Evolutionary conservation across 73 alveolate species (phyloP).

Genomic region (Urostyla sp.): DNA sequence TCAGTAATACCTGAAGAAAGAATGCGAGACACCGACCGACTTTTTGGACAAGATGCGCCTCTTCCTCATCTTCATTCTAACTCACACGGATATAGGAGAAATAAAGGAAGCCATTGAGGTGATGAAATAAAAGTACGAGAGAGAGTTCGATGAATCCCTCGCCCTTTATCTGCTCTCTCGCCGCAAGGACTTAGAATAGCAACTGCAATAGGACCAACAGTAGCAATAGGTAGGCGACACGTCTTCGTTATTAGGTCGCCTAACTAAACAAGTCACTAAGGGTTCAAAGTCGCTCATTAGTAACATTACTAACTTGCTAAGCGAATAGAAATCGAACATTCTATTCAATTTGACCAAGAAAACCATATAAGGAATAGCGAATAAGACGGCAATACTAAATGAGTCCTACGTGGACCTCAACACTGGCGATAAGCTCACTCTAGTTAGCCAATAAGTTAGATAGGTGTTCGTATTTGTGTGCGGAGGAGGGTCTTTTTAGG

Average conservation of each 20-base stretch:
- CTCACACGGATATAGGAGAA: conserved; percentile 21
- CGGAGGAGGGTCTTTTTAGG: conserved; percentile 69
- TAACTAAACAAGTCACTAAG: conserved; percentile 41
- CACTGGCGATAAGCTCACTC: conserved; percentile 7
- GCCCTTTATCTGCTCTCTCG: too few species aligned
- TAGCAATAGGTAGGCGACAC: too few species aligned
- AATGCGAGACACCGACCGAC: conserved; percentile 1
- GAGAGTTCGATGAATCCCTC: conserved; percentile 20
- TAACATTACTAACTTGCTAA: conserved; percentile 19
- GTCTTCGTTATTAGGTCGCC: conserved; percentile 31
- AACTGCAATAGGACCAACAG: too few species aligned
- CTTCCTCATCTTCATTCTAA: conserved; percentile 38
- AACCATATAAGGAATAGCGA: neutral
- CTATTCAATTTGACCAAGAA: conserved; percentile 12
- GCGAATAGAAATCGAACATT: conserved; percentile 26
- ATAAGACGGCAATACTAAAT: neutral
- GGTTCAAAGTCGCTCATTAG: conserved; percentile 27
- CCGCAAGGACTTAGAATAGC: too few species aligned
- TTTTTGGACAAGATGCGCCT: conserved; percentile 47
- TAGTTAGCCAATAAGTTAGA: conserved; percentile 1
- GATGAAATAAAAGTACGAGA: neutral
- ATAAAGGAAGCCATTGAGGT: neutral
- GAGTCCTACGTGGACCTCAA: neutral
- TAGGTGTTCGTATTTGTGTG: conserved; percentile 59
- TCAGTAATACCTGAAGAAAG: conserved; percentile 27